Base-by-base conservation (phyloP, 2,329 filamentous ascomycete species). In the Onygenales sp. region DNA sequence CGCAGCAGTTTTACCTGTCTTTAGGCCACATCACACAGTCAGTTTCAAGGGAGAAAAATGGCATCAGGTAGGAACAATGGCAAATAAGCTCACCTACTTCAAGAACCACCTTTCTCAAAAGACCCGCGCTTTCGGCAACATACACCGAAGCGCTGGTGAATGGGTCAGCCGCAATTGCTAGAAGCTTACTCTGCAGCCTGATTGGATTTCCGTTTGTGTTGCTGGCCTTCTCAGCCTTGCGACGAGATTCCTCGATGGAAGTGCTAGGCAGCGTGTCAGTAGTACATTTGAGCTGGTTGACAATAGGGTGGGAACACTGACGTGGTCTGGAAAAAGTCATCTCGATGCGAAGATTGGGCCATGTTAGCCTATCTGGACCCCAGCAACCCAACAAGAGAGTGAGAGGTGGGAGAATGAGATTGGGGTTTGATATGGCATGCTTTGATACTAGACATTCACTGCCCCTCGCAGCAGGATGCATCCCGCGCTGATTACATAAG, bases 321-420 rank as follows among this genome's bases (percentile, higher is more conserved):
- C 89, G 91, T 87, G 33, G 90, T 94, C 71, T 96, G 88, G 66
- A 97, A 97, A 75, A 94, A 97, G 66, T 93, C 83, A 33, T 86
- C 84, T 50, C 84, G 79, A 64, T 95, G 82, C 50, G 81, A 79
- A 32, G 87, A 86, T 58, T 82, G 79, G 69, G 87, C 86, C 76
- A 81, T 85, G 14, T 14, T 49, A 39, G 35, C 13, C 7, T 13
- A 43, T 43, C n/a, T 14, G 13, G 5, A 43, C 7, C 7, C 11
- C 6, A 43, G 5, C 14, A n/a, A 43, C 7, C 11, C n/a, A 43
- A n/a, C 14, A n/a, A 43, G 5, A 27, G 21, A 27, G 21, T 27
- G 21, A 27, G 21, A 27, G 21, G 3, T 5, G 21, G 21, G 21
- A 56, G 53, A 48, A 31, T 32, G 10, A 43, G 8, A 43, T 8